phyloP scores from a whole-genome alignment of 805 yeast species.

The Brettanomyces nanus region DNA sequence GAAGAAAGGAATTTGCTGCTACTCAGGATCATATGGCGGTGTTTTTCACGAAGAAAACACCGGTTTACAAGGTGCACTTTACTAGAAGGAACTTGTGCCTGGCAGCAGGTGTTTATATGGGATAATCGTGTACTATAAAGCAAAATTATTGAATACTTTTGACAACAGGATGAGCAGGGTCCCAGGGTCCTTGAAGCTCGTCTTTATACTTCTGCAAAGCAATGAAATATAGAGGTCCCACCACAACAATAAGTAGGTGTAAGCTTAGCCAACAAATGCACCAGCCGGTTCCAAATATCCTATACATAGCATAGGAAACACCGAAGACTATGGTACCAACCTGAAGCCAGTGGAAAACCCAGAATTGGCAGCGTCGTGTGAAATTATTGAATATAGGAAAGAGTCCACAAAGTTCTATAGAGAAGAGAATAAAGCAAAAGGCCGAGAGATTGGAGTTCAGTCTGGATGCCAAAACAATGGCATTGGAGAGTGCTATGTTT shows the following conservation, averaged over 20 bases:
- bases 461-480: conserved; percentile 87
- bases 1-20: conserved; percentile 66
- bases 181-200: conserved; percentile 92
- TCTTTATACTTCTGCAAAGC: conserved; percentile 71
- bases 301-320: conserved; percentile 27
- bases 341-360: conserved; percentile 26
- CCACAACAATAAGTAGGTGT: conserved; percentile 40
- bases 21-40: conserved; percentile 88
- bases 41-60: conserved; percentile 87
- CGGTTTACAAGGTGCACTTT: conserved; percentile 87
- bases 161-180: conserved; percentile 67
- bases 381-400: conserved; percentile 64
- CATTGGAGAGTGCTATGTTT: conserved; percentile 75
- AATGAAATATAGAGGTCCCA: conserved; percentile 65
- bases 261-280: conserved; percentile 42
- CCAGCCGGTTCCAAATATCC: conserved; percentile 33
- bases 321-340: conserved; percentile 19
- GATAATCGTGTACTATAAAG: conserved; percentile 15
- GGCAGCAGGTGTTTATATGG: conserved; percentile 83
- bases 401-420: conserved; percentile 63
- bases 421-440: conserved; percentile 71
- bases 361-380: conserved; percentile 36
- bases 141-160: conserved; percentile 20
- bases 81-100: conserved; percentile 85
- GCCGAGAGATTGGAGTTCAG: conserved; percentile 65